A percentile compares a stretch with the other conserved stretches of the same genome.
Evolutionary conservation across 495 filamentous ascomycete species (phyloP).

Genomic region (Penicillium cinerascens): DNA sequence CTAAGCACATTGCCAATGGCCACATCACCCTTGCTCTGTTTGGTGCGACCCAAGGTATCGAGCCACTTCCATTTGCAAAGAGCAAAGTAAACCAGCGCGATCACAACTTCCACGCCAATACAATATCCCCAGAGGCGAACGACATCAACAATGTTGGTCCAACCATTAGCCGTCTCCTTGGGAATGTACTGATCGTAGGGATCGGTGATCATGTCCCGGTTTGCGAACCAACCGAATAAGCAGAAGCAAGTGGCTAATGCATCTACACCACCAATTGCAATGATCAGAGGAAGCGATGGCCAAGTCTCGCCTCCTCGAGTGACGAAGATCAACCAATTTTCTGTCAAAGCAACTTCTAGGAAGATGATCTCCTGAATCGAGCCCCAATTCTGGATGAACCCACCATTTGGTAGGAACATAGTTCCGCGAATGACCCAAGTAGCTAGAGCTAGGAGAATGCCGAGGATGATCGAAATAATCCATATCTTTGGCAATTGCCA

Average conservation of each 20-base stretch:
- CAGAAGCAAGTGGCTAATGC: constrained; percentile 65
- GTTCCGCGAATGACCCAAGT: constrained; percentile 67
- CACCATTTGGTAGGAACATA: constrained; percentile 62
- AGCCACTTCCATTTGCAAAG: constrained; percentile 65
- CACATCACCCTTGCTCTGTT: constrained; percentile 63
- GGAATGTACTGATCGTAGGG: constrained; percentile 38
- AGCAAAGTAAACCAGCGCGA: constrained; percentile 70
- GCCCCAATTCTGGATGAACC: constrained; percentile 67
- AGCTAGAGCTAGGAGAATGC: constrained; percentile 60
- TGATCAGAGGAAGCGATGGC: constrained; percentile 65
- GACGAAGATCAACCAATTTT: constrained; percentile 77
- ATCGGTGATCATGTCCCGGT: constrained; percentile 42
- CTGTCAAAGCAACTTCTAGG: constrained; percentile 66
- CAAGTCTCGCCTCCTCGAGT: constrained; percentile 63
- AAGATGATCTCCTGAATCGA: constrained; percentile 68
- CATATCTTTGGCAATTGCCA: constrained; percentile 77
- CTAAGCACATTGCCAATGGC: constrained; percentile 72
- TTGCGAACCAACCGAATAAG: constrained; percentile 66
- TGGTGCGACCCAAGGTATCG: constrained; percentile 67
- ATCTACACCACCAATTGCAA: constrained; percentile 65
- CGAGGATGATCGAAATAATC: constrained; percentile 65
- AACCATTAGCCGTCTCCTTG: constrained; percentile 56
- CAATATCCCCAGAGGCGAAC: constrained; percentile 75
- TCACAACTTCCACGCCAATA: constrained; percentile 69
- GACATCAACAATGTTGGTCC: constrained; percentile 73